phyloP scores from a whole-genome alignment of 192 early-diverging fungal genomes.

The Mortierella claussenii region DNA sequence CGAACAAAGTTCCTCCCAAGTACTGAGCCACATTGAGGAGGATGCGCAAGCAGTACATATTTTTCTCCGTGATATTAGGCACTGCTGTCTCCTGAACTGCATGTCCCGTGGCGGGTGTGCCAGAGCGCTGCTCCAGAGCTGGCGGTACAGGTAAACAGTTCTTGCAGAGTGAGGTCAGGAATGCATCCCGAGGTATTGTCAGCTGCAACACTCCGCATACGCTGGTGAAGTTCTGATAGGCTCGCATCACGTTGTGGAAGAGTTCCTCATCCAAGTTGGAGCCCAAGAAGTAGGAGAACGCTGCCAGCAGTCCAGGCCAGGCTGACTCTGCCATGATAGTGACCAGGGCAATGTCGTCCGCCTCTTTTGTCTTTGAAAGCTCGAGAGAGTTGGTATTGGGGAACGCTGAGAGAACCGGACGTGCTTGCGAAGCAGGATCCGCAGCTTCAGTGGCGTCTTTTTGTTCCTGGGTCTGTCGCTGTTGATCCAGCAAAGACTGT shows the following conservation, averaged over 20 bases:
- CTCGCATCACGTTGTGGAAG: conserved; percentile 75
- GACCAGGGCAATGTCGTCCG: conserved; percentile 66
- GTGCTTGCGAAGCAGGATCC: background rate
- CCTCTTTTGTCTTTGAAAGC: conserved; percentile 24
- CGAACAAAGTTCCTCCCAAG: conserved; percentile 77
- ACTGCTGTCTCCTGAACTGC: conserved; percentile 11
- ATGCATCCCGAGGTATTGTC: conserved; percentile 82
- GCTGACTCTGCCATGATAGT: conserved; percentile 81
- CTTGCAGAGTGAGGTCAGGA: conserved; percentile 88
- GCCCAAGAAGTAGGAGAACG: conserved; percentile 79
- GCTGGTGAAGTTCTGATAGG: conserved; percentile 80
- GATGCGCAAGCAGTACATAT: conserved; percentile 80
- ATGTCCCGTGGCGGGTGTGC: conserved; percentile 23
- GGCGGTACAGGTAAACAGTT: conserved; percentile 77
- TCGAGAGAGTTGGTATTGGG: conserved; percentile 49
- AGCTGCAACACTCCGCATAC: conserved; percentile 86
- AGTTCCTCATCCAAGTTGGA: conserved; percentile 86
- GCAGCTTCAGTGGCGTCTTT: conserved; percentile 9
- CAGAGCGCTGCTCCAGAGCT: conserved; percentile 35
- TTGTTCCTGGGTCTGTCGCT: conserved; percentile 32
- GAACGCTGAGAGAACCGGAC: conserved; percentile 11
- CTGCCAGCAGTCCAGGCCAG: conserved; percentile 84
- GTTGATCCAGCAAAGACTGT: conserved; percentile 43
- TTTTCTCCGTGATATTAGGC: conserved; percentile 74
- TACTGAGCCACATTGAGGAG: conserved; percentile 77